These are phyloP conservation scores for Rhodamnia argentea DNA, from an alignment of 345 rosid species.

Conservation along the genomic window DNA sequence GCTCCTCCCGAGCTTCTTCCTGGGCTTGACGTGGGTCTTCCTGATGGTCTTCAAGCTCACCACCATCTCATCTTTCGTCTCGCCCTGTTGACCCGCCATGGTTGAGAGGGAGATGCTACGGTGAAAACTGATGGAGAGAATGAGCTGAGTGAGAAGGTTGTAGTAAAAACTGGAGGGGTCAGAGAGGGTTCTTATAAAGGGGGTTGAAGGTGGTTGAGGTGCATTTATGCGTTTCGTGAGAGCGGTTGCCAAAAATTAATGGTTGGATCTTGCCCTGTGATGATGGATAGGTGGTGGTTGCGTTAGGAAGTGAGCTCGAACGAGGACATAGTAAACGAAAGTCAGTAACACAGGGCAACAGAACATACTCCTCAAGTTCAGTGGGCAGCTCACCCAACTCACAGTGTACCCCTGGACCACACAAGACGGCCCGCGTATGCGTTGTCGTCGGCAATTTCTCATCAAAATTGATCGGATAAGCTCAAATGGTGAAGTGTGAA, in stretches of 20 bases:
- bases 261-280: not conserved
- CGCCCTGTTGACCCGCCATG: constrained; percentile 6
- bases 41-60: constrained; percentile 27
- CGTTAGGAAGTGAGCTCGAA: not conserved
- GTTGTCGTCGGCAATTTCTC: no score
- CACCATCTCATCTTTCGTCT: constrained; percentile 1
- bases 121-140: not conserved
- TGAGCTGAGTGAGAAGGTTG: not conserved
- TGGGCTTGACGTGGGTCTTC: constrained; percentile 58
- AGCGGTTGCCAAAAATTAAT: constrained; percentile 42
- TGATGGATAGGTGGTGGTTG: not conserved
- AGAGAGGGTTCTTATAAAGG: not conserved
- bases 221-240: constrained; percentile 42
- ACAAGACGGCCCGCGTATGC: no score
- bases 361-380: not conserved
- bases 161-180: not conserved
- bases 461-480: no score
- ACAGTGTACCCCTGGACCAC: no score
- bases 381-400: not conserved
- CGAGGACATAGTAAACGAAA: not conserved
- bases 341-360: not conserved
- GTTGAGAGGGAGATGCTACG: not conserved
- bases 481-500: no score
- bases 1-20: constrained; percentile 41
- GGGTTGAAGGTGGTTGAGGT: constrained; percentile 21